These are phyloP conservation scores for Choanephora cucurbitarum DNA, from an alignment of 371 early-diverging fungal species.

Conservation along the genomic window DNA sequence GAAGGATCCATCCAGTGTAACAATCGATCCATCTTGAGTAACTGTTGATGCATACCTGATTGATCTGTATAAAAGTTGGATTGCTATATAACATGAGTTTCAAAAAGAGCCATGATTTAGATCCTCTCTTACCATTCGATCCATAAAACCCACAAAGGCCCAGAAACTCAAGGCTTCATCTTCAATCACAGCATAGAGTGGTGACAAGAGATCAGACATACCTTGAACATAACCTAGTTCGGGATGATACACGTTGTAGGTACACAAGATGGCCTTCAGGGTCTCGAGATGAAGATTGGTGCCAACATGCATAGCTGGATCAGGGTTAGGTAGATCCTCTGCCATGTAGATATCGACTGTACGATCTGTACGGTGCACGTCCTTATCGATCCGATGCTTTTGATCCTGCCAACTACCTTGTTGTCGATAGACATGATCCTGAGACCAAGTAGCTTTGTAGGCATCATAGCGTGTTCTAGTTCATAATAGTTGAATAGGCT, in stretches of 20 bases:
- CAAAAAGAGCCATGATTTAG: background rate
- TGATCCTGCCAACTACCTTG: conserved; percentile 70
- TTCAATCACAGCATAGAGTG: conserved; percentile 79
- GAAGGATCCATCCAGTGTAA: conserved; percentile 83
- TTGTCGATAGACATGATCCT: conserved; percentile 60
- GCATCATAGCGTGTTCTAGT: background rate
- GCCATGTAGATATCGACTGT: conserved; percentile 76
- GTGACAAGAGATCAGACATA: conserved; percentile 94
- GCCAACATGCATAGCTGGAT: conserved; percentile 41
- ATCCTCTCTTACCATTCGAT: conserved; percentile 64
- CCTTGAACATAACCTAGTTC: conserved; percentile 92
- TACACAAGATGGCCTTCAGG: conserved; percentile 82
- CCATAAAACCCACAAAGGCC: conserved; percentile 89
- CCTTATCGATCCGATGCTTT: conserved; percentile 89
- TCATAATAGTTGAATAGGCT: too few relatives aligned
- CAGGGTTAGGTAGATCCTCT: conserved; percentile 63
- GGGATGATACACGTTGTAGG: conserved; percentile 73
- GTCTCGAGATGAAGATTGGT: conserved; percentile 76
- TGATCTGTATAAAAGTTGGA: conserved; percentile 83
- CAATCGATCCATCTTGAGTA: conserved; percentile 72
- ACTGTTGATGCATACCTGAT: conserved; percentile 87
- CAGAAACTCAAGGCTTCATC: conserved; percentile 89
- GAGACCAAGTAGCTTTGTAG: conserved; percentile 8
- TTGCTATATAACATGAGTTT: conserved; percentile 37
- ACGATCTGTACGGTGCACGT: conserved; percentile 92